Conservation (phyloP, 768 basidiomycete genomes). For the Cytidiella melzeri region DNA sequence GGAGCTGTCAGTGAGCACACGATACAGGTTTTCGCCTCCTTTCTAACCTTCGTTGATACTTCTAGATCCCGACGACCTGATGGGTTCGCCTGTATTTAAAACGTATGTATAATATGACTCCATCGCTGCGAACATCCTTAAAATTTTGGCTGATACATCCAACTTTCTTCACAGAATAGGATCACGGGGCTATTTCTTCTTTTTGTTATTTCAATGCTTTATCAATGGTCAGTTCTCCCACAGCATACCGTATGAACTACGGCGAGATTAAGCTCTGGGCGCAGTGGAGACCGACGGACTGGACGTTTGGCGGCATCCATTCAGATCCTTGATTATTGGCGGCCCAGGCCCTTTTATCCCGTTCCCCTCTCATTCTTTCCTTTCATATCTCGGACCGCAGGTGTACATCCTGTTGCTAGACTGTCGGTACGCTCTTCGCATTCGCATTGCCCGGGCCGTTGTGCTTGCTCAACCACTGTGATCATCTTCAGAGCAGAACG, state of each 20-base stretch:
- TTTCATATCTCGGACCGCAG: conserved; percentile 76
- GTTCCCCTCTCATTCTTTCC: conserved; percentile 75
- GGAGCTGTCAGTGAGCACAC: conserved; percentile 55
- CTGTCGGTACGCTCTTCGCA: conserved; percentile 53
- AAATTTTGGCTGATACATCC: no score
- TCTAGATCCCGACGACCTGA: conserved; percentile 76
- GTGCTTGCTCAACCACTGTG: not conserved
- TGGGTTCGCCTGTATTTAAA: conserved; percentile 65
- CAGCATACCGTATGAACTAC: not conserved
- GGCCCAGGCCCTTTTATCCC: conserved; percentile 71
- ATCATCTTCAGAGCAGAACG: conserved; percentile 68
- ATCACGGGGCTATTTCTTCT: conserved; percentile 83
- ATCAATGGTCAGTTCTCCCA: conserved; percentile 57
- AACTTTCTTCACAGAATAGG: conserved; percentile 66
- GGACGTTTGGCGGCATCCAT: conserved; percentile 58
- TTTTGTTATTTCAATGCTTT: conserved; percentile 91
- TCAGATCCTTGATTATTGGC: conserved; percentile 72
- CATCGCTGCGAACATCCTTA: no score
- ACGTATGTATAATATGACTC: conserved; percentile 46
- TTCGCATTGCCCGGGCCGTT: not conserved
- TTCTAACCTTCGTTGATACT: conserved; percentile 1
- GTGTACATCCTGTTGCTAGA: conserved; percentile 72
- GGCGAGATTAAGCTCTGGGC: conserved; percentile 1
- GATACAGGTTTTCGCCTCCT: not conserved
- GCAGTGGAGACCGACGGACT: conserved; percentile 71